Conservation (phyloP, 169 alveolate genomes). For the Toxoplasma gondii region DNA sequence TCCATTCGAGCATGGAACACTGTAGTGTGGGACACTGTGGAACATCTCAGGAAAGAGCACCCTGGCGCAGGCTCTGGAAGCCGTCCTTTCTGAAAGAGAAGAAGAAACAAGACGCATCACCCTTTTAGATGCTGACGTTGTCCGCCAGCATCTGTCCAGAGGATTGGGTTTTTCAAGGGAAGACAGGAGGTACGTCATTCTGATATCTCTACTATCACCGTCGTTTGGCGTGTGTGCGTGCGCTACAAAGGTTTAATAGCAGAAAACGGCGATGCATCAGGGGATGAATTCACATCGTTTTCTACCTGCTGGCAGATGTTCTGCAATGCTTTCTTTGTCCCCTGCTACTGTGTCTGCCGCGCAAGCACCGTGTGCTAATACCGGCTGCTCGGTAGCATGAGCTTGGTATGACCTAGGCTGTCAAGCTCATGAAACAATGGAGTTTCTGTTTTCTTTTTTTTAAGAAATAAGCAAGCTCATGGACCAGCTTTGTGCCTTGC, state of each 20-base stretch:
- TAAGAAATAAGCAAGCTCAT: too few species aligned
- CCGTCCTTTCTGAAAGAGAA: conserved; percentile 50
- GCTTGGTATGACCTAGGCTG: too few species aligned
- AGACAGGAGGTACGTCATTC: conserved; percentile 52
- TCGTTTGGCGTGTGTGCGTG: not conserved
- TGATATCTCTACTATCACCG: not conserved
- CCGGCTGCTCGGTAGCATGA: too few species aligned
- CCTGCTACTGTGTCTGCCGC: too few species aligned
- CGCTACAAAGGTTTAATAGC: not conserved
- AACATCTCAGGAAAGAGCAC: conserved; percentile 71
- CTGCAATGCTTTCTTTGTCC: too few species aligned
- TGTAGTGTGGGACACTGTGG: not conserved
- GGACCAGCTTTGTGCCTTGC: too few species aligned
- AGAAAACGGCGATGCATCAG: too few species aligned
- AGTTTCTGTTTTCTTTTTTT: too few species aligned
- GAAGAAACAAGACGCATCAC: conserved; percentile 64
- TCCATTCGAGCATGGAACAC: not conserved
- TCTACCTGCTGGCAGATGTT: too few species aligned
- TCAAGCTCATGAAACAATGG: too few species aligned
- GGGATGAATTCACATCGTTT: not conserved
- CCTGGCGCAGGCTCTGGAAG: conserved; percentile 69
- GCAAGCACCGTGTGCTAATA: too few species aligned
- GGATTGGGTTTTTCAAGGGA: conserved; percentile 67
- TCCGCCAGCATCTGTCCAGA: conserved; percentile 61
- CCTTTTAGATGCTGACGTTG: conserved; percentile 70